Conservation (phyloP, 306 rosid species). For the Nissolia schottii region DNA sequence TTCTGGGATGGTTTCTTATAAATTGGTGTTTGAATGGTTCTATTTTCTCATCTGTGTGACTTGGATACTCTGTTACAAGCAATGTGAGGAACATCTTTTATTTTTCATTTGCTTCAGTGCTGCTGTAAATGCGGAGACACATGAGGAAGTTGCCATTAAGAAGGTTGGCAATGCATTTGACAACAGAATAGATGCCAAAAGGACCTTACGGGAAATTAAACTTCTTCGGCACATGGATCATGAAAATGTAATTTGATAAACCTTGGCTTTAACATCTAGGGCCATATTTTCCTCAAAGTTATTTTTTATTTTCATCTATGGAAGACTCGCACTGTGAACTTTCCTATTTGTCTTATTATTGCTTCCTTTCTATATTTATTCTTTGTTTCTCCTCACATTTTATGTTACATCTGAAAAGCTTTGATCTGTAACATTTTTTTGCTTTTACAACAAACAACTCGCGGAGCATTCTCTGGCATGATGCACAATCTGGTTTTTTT, state of each 20-base stretch:
- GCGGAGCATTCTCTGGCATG: not conserved
- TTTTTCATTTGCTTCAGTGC: slow-evolving; percentile 60
- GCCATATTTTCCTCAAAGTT: not conserved
- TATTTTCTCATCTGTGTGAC: slow-evolving; percentile 21
- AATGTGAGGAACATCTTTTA: slow-evolving; percentile 20
- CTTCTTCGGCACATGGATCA: slow-evolving; percentile 95
- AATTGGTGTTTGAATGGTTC: slow-evolving; percentile 11
- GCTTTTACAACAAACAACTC: not conserved
- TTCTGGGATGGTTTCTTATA: slow-evolving; percentile 2
- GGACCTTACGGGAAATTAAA: slow-evolving; percentile 92
- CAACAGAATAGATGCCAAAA: slow-evolving; percentile 90
- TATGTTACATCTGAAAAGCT: not conserved
- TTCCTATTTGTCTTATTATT: not conserved
- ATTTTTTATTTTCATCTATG: slow-evolving; percentile 4
- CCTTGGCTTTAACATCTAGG: not conserved
- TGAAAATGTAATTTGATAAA: slow-evolving; percentile 60
- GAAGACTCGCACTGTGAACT: not conserved
- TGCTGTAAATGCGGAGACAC: slow-evolving; percentile 78
- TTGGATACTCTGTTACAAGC: slow-evolving; percentile 21
- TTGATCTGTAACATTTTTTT: slow-evolving; percentile 1
- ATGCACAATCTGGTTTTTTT: not conserved
- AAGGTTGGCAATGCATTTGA: slow-evolving; percentile 97
- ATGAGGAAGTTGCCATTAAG: slow-evolving; percentile 93
- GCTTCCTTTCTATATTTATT: not conserved
- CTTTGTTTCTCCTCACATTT: not conserved